Conservation (phyloP, 306 rosid genomes). For the Hippophae gyantsensis region DNA sequence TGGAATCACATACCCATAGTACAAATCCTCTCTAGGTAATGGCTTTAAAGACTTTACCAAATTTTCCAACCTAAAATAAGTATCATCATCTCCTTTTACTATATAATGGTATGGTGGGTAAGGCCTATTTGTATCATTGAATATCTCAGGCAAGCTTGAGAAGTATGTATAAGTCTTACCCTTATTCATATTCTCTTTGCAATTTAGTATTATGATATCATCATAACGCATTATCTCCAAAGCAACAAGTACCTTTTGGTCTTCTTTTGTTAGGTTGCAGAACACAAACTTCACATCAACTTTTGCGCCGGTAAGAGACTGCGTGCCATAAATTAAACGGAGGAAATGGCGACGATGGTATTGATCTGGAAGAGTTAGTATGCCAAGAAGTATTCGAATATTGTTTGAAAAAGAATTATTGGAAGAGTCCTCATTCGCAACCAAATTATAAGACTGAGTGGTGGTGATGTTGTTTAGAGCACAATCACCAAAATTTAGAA, state of each 20-base stretch:
- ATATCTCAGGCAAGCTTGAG: slow-evolving; percentile 14
- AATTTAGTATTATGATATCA: slow-evolving; percentile 21
- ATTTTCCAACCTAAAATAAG: slow-evolving; percentile 18
- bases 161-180: slow-evolving; percentile 29
- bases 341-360: slow-evolving; percentile 24
- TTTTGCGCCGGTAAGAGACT: slow-evolving; percentile 14
- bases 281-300: slow-evolving; percentile 22
- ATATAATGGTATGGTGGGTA: slow-evolving; percentile 11
- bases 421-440: no score
- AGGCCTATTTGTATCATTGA: background rate
- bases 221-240: slow-evolving; percentile 18
- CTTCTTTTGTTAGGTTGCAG: slow-evolving; percentile 21
- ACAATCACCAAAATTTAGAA: no score
- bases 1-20: slow-evolving; percentile 27
- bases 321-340: slow-evolving; percentile 21
- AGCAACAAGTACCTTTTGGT: slow-evolving; percentile 12
- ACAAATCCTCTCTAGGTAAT: slow-evolving; percentile 24
- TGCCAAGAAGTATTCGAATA: slow-evolving; percentile 11
- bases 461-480: no score
- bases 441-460: no score
- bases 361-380: slow-evolving; percentile 17
- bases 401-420: no score
- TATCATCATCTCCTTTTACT: slow-evolving; percentile 27
- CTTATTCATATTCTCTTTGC: slow-evolving; percentile 24
- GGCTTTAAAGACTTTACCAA: slow-evolving; percentile 18